Evolutionary conservation across 2,329 filamentous ascomycete genomes (phyloP).

Genomic region (Curvularia sp.): DNA sequence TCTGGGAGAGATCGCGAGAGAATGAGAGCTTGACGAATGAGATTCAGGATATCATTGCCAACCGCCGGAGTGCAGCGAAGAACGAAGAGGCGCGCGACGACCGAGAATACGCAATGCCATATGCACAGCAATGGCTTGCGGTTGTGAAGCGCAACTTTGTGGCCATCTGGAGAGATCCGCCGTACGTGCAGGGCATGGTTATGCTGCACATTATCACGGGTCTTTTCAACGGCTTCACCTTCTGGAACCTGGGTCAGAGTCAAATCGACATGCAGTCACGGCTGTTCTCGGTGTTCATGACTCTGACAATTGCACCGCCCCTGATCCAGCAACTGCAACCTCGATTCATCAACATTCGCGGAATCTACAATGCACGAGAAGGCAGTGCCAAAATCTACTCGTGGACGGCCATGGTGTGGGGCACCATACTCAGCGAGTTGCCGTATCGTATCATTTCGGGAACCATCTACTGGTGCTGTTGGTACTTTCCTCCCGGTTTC

Average conservation of each 20-base stretch:
- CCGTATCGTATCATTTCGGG: slow-evolving; percentile 72
- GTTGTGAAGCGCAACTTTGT: slow-evolving; percentile 60
- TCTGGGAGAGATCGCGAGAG: slow-evolving; percentile 53
- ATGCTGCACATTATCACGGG: slow-evolving; percentile 60
- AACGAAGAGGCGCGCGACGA: slow-evolving; percentile 51
- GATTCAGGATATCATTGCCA: slow-evolving; percentile 51
- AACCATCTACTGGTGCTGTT: slow-evolving; percentile 64
- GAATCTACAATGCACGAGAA: slow-evolving; percentile 75
- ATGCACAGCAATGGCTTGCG: slow-evolving; percentile 51
- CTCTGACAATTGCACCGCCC: slow-evolving; percentile 74
- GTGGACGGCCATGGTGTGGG: slow-evolving; percentile 74
- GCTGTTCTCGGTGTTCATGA: slow-evolving; percentile 79
- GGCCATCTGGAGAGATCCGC: slow-evolving; percentile 69
- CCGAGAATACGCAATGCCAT: slow-evolving; percentile 54
- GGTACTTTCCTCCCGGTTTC: slow-evolving; percentile 64
- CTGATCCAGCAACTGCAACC: slow-evolving; percentile 81
- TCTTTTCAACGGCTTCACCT: slow-evolving; percentile 59
- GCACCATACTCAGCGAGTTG: slow-evolving; percentile 71
- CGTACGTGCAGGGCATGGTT: slow-evolving; percentile 63
- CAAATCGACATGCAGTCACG: slow-evolving; percentile 61
- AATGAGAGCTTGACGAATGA: slow-evolving; percentile 51
- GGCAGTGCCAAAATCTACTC: slow-evolving; percentile 81
- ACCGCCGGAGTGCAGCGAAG: slow-evolving; percentile 42
- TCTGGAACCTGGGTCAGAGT: slow-evolving; percentile 55
- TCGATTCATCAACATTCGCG: slow-evolving; percentile 69